Evolutionary conservation across 257 asterid genomes (phyloP).

Genomic region (Nicotiana knightiana): DNA sequence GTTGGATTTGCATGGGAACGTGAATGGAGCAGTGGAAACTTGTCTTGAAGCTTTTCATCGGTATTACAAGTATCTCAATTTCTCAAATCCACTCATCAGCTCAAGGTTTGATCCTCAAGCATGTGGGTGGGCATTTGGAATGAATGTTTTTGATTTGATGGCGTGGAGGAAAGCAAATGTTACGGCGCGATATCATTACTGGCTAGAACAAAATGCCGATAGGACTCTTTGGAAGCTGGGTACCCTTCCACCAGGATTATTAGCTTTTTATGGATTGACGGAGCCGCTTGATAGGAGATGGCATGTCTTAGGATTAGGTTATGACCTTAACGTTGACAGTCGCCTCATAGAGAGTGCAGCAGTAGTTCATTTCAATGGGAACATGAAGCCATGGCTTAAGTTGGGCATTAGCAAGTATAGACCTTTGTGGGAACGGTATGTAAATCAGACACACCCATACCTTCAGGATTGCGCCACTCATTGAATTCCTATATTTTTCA

Average conservation of each 20-base stretch:
- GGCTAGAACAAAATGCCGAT: conserved; percentile 15
- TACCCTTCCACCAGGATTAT: conserved; percentile 12
- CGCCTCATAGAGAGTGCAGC: conserved; percentile 16
- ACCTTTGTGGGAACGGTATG: conserved; percentile 14
- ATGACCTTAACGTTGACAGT: conserved; percentile 5
- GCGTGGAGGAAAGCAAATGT: conserved; percentile 15
- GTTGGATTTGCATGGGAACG: conserved; percentile 18
- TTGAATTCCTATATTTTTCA: neutral
- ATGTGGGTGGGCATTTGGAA: conserved; percentile 22
- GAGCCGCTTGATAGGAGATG: conserved; percentile 22
- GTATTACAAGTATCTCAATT: conserved; percentile 13
- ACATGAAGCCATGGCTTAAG: conserved; percentile 20
- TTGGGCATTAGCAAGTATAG: conserved; percentile 16
- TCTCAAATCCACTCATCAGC: conserved; percentile 15
- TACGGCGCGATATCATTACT: conserved; percentile 7
- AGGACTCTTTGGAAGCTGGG: conserved; percentile 14
- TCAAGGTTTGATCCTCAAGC: conserved; percentile 19
- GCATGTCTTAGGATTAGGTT: conserved; percentile 25
- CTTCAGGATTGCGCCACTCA: conserved; percentile 10
- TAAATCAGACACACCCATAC: conserved; percentile 4
- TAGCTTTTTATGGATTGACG: conserved; percentile 18
- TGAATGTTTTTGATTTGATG: conserved; percentile 18
- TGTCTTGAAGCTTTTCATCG: conserved; percentile 17
- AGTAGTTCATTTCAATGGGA: conserved; percentile 19
- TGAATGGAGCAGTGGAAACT: conserved; percentile 25